Percentiles rank a stretch among this genome's conserved stretches.
Evolutionary conservation across 2,329 filamentous ascomycete species (phyloP).

Genomic region (Fusarium sublunatum): DNA sequence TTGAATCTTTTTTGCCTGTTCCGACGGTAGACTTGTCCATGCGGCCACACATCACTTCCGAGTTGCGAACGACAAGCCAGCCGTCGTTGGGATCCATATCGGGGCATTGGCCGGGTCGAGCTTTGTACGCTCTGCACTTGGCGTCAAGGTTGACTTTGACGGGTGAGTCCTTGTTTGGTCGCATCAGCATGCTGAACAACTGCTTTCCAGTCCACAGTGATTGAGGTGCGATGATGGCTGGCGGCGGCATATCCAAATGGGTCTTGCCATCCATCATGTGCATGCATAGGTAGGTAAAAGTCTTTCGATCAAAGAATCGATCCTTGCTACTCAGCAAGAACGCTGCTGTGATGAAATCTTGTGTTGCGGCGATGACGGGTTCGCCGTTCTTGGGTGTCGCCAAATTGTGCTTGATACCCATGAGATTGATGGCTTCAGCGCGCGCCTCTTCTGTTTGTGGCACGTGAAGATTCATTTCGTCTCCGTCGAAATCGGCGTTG

Average conservation of each 20-base stretch:
- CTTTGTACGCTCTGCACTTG: conserved; percentile 83
- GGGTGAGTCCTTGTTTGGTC: conserved; percentile 84
- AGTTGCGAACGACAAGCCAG: conserved; percentile 94
- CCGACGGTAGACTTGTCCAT: conserved; percentile 99
- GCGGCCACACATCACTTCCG: conserved; percentile 94
- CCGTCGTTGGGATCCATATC: conserved; percentile 88
- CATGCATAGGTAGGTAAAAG: conserved; percentile 89
- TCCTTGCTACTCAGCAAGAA: conserved; percentile 94
- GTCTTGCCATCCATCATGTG: conserved; percentile 90
- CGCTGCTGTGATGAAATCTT: conserved; percentile 97
- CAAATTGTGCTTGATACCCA: conserved; percentile 98
- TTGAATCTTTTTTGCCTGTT: conserved; percentile 94
- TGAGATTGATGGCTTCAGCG: conserved; percentile 92
- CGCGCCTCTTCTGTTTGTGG: conserved; percentile 97
- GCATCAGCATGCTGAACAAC: conserved; percentile 90
- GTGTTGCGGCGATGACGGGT: conserved; percentile 97
- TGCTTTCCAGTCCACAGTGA: conserved; percentile 97
- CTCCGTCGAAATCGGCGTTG: conserved; percentile 98
- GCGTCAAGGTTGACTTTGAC: conserved; percentile 94
- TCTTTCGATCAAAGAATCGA: conserved; percentile 87
- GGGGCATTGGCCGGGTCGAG: conserved; percentile 66
- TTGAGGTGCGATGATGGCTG: conserved; percentile 85
- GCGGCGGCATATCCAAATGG: conserved; percentile 85
- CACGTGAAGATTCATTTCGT: conserved; percentile 99
- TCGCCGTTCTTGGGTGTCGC: conserved; percentile 97